These are phyloP conservation scores for Huntiella decipiens DNA, from an alignment of 2,329 filamentous ascomycete genomes.

Conservation along the genomic window DNA sequence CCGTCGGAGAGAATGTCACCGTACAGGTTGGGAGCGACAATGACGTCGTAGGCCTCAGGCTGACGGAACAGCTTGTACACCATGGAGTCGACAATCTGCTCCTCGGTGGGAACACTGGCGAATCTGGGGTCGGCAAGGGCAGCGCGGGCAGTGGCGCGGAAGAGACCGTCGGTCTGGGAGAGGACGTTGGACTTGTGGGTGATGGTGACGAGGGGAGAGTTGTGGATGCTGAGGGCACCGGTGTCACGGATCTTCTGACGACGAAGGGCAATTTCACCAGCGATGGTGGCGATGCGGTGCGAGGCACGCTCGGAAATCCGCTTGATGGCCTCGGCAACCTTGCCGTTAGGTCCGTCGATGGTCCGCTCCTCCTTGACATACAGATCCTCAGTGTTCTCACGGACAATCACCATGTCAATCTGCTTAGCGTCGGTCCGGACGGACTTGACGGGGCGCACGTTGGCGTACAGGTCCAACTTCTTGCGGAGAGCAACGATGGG, in stretches of 20 bases:
- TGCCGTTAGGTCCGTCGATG: constrained; percentile 52
- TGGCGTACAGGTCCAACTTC: constrained; percentile 85
- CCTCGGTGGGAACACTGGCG: constrained; percentile 51
- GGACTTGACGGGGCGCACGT: constrained; percentile 88
- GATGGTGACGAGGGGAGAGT: constrained; percentile 65
- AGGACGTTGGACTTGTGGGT: constrained; percentile 98
- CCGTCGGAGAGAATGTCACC: constrained; percentile 93
- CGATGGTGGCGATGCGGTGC: constrained; percentile 75
- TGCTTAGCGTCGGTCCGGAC: constrained; percentile 44
- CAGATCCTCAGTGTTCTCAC: constrained; percentile 96
- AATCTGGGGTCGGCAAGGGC: constrained; percentile 52
- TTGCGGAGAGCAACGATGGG: constrained; percentile 96
- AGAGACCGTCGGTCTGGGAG: constrained; percentile 88
- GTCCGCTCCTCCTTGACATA: constrained; percentile 96
- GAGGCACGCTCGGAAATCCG: constrained; percentile 77
- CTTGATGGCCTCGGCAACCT: constrained; percentile 94
- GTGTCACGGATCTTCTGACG: constrained; percentile 60
- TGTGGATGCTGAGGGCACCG: constrained; percentile 40
- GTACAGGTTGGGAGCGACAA: constrained; percentile 93
- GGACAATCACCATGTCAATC: constrained; percentile 93
- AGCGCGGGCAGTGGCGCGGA: constrained; percentile 59
- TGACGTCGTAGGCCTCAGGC: constrained; percentile 87
- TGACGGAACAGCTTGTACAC: constrained; percentile 99
- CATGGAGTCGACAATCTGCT: constrained; percentile 99
- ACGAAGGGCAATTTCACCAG: constrained; percentile 80